phyloP scores from a whole-genome alignment of 805 yeast species.

The Metschnikowia henanensis region DNA sequence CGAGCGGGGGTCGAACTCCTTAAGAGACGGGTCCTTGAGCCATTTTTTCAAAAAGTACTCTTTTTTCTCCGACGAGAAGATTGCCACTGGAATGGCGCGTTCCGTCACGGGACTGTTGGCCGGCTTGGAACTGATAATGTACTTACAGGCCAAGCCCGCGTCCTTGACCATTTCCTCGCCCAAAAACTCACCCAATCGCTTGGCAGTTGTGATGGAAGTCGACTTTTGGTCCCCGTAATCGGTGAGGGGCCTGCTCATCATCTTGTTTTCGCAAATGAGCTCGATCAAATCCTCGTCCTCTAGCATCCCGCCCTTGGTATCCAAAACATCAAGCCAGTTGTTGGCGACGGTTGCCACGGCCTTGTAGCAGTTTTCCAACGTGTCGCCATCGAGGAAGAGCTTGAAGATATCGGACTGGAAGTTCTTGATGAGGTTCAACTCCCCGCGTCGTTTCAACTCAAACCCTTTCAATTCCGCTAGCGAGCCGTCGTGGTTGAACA shows the following conservation, averaged over 20 bases:
- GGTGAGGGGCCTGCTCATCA: conserved; percentile 87
- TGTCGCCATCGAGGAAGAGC: conserved; percentile 80
- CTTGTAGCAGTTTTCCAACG: conserved; percentile 76
- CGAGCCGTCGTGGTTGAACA: conserved; percentile 91
- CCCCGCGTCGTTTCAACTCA: conserved; percentile 96
- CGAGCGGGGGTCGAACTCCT: conserved; percentile 81
- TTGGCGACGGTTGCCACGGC: conserved; percentile 94
- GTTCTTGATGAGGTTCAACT: conserved; percentile 86
- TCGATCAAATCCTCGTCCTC: conserved; percentile 95
- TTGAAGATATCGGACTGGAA: conserved; percentile 95
- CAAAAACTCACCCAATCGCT: conserved; percentile 86
- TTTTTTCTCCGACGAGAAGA: conserved; percentile 88
- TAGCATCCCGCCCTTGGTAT: conserved; percentile 78
- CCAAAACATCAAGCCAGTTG: conserved; percentile 93
- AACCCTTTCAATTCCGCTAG: conserved; percentile 96
- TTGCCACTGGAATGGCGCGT: conserved; percentile 95
- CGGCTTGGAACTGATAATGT: conserved; percentile 85
- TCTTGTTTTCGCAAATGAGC: conserved; percentile 92
- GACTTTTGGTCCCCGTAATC: conserved; percentile 92
- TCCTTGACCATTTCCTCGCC: conserved; percentile 97
- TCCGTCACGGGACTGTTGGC: conserved; percentile 88
- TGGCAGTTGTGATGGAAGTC: conserved; percentile 94
- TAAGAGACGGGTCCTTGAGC: conserved; percentile 77
- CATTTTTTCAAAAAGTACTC: conserved; percentile 78
- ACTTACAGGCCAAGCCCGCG: conserved; percentile 93